Base-by-base conservation (phyloP, 805 yeast species). In the Geotrichum ghanense region DNA sequence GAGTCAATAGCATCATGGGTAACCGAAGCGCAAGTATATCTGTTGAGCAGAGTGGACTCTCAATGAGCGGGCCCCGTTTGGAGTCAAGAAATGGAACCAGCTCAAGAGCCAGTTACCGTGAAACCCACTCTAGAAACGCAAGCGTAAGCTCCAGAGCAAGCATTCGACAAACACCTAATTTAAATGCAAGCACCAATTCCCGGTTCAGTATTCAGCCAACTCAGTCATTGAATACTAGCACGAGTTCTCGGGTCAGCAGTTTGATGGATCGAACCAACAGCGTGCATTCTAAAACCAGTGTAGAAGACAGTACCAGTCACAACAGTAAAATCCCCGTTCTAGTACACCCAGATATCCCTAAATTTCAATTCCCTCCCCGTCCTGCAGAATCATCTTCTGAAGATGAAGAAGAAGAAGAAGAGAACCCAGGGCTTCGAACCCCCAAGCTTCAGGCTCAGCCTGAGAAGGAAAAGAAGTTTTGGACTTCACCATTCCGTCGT, bases 141-240 rank as follows among this genome's bases (percentile, higher is more conserved):
- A 1, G 76, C 75, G 3, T 78, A 74, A 10, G 72, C 57, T 1
- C 81, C 81, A 3, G 76, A 70, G 2, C 81, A 80, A 35, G 74
- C 63, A 34, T 75, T 65, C 10, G 31, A 25, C 14, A 9, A 25
- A 25, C 14, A 9, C 71, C 58, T 2, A 62, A n/a, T n/a, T n/a
- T 25, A 25, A 25, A 25, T 14, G 14, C 31, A 25, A 25, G 31
- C 14, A 25, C 31, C 9, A 25, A 25, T 25, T 25, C 31, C 12
- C 9, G 31, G 14, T 14, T 25, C 14, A 31, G 37, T 19, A 31
- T 19, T 6, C 37, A 31, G 16, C 37, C 19, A 31, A 31, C 37
- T 6, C 12, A 31, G 7, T 31, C 37, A 6, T 31, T 31, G 17
- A 31, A 31, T 31, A 31, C 37, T 5, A 31, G 37, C 37, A 31